A percentile compares a stretch with the other conserved stretches of the same genome.
Evolutionary conservation across 164 flowering plant genomes (phyloP).

Genomic region (grape (Vitis vinifera)): DNA sequence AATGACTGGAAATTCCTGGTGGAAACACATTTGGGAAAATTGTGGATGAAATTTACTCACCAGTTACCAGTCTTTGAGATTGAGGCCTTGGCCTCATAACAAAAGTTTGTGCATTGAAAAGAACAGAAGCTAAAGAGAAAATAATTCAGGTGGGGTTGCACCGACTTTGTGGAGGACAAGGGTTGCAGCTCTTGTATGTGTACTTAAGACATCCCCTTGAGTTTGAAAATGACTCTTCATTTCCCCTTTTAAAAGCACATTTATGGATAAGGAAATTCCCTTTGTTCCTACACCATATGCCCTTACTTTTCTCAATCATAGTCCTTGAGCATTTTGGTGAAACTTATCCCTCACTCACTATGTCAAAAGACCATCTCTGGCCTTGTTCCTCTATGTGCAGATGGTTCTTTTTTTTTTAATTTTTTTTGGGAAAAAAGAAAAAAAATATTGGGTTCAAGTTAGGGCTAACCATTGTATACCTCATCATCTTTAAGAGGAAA

Average conservation of each 20-base stretch:
- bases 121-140: neutral
- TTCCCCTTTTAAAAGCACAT: conserved; percentile 9
- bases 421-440: no score
- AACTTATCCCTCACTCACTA: neutral
- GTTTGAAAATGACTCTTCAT: conserved; percentile 29
- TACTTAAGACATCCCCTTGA: neutral
- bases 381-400: no score
- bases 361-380: no score
- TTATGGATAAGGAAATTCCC: conserved; percentile 21
- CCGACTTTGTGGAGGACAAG: conserved; percentile 15
- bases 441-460: no score
- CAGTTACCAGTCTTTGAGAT: no score
- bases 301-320: conserved; percentile 5
- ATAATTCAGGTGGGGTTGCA: conserved; percentile 7
- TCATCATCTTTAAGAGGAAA: no score
- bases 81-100: no score
- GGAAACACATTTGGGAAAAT: neutral
- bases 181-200: conserved; percentile 3
- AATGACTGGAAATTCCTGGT: neutral
- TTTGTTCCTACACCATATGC: conserved; percentile 23
- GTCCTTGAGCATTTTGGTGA: conserved; percentile 4
- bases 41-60: neutral
- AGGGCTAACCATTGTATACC: no score
- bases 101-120: neutral
- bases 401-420: no score